Evolutionary conservation across 192 early-diverging fungal genomes (phyloP), one percentile per base, ranked within the genome.

Genomic region (Backusella luteola): DNA sequence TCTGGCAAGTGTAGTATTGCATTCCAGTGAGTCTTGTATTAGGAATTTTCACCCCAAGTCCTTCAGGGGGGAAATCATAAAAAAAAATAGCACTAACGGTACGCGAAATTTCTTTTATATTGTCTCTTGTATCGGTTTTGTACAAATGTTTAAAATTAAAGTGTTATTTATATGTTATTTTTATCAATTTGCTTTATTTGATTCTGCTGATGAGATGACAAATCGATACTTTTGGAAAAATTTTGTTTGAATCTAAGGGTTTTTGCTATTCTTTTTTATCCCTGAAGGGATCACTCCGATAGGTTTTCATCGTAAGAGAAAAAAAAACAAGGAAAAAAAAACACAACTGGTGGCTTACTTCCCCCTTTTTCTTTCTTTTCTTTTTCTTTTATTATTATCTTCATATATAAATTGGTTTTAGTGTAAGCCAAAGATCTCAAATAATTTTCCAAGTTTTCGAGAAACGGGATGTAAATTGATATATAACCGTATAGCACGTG

Each of bases 261-360:
- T 29, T 26, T 26, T 53, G 4, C 21, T 53, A 21, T 53, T 53
- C 8, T 12, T 26, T 59, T 59, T 59, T 59, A 59, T 59, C 56
- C 56, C 56, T 59, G 56, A 59, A 59, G 56, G 56, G 56, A 59
- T 26, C 7, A 59, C 56, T 59, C 56, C 56, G 56, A 59, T 59
- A 59, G 23, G 23, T 26, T 59, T 59, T 26, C 23, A 56, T 56
- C 42, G 11, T 44, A 17, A 44, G 42, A 44, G 42, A 44, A 32
- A 44, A 44, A 21, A 53, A 7, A 53, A n/a, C 4, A 53, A 23
- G 6, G 2, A 56, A 56, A 56, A 11, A 56, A 56, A 56, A 56
- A 21, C n/a, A 21, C n/a, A 56, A 21, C 7, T 56, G 21, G 53
- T 56, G 21, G 21, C 7, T 56, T 56, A 9, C 53, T 26, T 23